Base-by-base conservation (phyloP, 2,329 filamentous ascomycete species). In the Achaetomium macrosporum region DNA sequence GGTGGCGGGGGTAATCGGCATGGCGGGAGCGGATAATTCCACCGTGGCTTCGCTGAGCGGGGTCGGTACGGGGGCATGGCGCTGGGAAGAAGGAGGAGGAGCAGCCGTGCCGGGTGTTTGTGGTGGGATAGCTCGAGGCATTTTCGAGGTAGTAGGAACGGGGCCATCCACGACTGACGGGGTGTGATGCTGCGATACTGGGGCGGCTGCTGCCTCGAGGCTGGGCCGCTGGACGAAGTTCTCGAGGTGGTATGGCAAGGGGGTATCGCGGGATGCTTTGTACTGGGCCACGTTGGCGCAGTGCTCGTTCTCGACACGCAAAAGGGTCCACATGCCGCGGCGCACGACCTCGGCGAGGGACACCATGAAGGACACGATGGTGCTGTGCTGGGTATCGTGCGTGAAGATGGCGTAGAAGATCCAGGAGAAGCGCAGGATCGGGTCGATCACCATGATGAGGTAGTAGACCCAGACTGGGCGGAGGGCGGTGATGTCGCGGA, bases 241-340 rank as follows among this genome's bases (percentile, higher is more conserved):
- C 52, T 80, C 75, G 43, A 84, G 71, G 46, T 82, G 77, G 66
- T 96, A 97, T 0, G 92, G 92, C 0, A 97, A 76, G 0, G 90
- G 90, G 0, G 95, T 81, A 63, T 96, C 91, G 51, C 92, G 81
- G 2, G 85, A 90, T 4, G 93, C 93, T 59, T 95, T 90, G 77
- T 95, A 95, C 60, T 89, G 84, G 16, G 84, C 81, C 2, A 99
- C 92, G 62, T 96, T 96, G 51, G 87, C 85, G 70, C 90, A 96
- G 71, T 99, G 93, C 64, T 99, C 93, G 68, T 99, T 99, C 69
- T 99, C 93, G 25, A 99, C 91, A 39, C 93, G 88, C 67, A 99
- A 87, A 4, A 97, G 75, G 0, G 87, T 85, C 93, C 93, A 99
- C 65, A 96, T 82, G 56, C 90, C 91, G 66, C 93, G 77, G 31